phyloP scores from a whole-genome alignment of 2,329 filamentous ascomycete genomes.

The Botrytis porri region DNA sequence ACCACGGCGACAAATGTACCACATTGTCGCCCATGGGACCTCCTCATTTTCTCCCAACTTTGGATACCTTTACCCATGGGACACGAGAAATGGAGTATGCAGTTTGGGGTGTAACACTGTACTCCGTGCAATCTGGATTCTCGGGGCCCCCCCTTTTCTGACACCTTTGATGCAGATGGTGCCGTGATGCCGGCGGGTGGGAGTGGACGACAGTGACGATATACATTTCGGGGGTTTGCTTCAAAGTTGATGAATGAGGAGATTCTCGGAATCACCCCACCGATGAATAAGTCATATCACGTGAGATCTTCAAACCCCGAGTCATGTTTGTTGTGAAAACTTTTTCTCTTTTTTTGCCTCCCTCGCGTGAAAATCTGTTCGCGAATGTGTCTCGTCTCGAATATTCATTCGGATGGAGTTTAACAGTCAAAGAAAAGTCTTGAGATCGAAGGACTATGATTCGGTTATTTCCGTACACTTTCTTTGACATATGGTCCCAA shows the following conservation, averaged over 20 bases:
- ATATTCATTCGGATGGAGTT: background rate
- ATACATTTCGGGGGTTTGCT: background rate
- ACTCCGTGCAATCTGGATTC: background rate
- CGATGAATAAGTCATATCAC: background rate
- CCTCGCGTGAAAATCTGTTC: background rate
- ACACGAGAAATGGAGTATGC: conserved; percentile 12
- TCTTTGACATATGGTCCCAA: background rate
- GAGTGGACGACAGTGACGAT: background rate
- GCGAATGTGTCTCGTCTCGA: background rate
- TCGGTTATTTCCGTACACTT: background rate
- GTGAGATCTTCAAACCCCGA: background rate
- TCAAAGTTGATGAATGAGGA: background rate
- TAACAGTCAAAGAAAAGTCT: background rate
- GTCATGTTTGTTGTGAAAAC: conserved; percentile 1
- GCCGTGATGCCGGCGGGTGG: background rate
- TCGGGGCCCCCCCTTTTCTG: background rate
- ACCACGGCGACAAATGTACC: background rate
- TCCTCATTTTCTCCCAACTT: conserved; percentile 15
- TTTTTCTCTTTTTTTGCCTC: background rate
- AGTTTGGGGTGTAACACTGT: background rate
- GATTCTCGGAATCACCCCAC: background rate
- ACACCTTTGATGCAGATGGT: background rate
- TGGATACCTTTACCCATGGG: background rate
- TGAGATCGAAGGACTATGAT: background rate
- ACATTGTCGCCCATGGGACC: conserved; percentile 14